A percentile compares a stretch with the other conserved stretches of the same genome.
phyloP scores from a whole-genome alignment of 306 rosid genomes.

The Quercus engelmannii region DNA sequence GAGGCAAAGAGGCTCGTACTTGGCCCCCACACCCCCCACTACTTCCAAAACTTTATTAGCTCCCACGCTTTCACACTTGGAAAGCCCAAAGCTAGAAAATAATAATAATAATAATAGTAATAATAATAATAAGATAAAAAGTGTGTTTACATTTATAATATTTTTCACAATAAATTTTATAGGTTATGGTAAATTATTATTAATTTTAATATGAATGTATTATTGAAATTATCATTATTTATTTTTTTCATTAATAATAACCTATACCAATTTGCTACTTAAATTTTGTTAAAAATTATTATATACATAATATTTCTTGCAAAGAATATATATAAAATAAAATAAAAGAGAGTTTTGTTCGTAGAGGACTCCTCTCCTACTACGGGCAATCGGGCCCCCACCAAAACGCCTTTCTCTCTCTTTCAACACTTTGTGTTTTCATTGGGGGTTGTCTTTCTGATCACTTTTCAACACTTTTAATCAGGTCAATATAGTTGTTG shows the following conservation, averaged over 20 bases:
- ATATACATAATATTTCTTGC: no score
- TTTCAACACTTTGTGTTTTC: neutral
- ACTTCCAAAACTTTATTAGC: conserved; percentile 28
- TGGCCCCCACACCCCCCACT: conserved; percentile 58
- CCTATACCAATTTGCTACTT: fast-evolving
- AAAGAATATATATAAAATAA: no score
- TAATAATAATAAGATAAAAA: no score
- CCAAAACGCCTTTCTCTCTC: conserved; percentile 27
- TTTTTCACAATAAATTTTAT: no score
- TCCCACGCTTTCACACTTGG: conserved; percentile 33
- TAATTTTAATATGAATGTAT: no score
- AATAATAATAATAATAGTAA: no score
- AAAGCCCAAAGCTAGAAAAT: conserved; percentile 30
- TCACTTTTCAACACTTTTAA: neutral
- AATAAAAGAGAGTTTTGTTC: conserved; percentile 24
- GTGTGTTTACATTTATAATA: fast-evolving
- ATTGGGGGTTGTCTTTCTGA: neutral
- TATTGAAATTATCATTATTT: no score
- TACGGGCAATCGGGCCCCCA: conserved; percentile 32
- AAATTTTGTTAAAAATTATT: no score
- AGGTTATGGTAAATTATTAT: no score
- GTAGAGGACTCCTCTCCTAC: conserved; percentile 29
- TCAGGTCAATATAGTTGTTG: conserved; percentile 7
- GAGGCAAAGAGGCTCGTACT: conserved; percentile 21
- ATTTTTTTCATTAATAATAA: no score